Percentiles rank a stretch among this genome's conserved stretches.
Evolutionary conservation across 352 stramenopile species (phyloP).

Genomic region (Pythium scleroteichum): DNA sequence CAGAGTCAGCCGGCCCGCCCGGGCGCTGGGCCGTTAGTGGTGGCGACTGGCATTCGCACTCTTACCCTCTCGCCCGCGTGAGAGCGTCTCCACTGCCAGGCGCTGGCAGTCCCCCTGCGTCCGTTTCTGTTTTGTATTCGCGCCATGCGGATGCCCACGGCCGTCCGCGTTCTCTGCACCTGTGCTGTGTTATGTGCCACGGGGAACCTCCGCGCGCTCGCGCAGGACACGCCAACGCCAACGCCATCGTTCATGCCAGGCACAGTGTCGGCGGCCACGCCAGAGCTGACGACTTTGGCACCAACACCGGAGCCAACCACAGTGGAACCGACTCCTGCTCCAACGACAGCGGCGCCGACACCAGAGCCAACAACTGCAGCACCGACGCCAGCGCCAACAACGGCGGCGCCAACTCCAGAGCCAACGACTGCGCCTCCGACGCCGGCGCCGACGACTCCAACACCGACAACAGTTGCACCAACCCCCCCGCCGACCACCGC

Average conservation of each 20-base stretch:
- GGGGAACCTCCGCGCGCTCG: neutral
- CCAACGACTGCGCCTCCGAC: neutral
- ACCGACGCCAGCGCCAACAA: constrained; percentile 1
- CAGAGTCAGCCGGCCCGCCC: too few species aligned
- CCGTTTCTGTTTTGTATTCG: neutral
- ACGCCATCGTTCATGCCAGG: neutral
- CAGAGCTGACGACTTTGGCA: neutral
- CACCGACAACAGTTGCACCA: constrained; percentile 5
- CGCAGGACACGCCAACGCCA: constrained; percentile 15
- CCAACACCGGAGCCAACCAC: neutral
- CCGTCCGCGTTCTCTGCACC: constrained; percentile 9
- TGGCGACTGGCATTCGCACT: constrained; percentile 13
- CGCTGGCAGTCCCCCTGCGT: constrained; percentile 2
- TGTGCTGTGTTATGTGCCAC: constrained; percentile 5
- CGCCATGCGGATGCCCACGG: neutral
- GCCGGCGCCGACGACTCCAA: neutral
- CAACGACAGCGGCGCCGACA: neutral
- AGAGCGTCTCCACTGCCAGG: constrained; percentile 15
- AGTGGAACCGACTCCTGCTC: neutral
- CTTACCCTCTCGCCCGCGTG: constrained; percentile 27
- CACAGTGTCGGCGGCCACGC: neutral
- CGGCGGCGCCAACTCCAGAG: neutral
- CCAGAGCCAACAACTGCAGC: neutral
- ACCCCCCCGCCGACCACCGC: constrained; percentile 6
- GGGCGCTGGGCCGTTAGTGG: neutral